Evolutionary conservation across 805 yeast species (phyloP).

Genomic region (Vanderwaltozyma yarrowii): DNA sequence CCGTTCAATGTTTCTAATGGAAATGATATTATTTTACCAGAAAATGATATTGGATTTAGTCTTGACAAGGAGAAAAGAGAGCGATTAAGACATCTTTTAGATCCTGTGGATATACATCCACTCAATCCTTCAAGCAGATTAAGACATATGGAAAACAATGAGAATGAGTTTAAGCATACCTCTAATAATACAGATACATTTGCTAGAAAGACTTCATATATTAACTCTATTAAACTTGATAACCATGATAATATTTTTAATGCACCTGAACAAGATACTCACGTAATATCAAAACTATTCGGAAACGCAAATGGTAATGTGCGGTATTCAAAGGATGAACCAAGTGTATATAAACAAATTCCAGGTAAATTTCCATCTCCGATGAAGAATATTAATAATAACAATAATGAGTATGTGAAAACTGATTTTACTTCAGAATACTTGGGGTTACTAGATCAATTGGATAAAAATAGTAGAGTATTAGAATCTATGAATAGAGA

Average conservation of each 20-base stretch:
- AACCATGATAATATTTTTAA: slow-evolving; percentile 1
- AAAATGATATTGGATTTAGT: not conserved
- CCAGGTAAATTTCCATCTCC: slow-evolving; percentile 29
- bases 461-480: slow-evolving; percentile 20
- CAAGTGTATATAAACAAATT: slow-evolving; percentile 1
- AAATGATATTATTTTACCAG: not conserved
- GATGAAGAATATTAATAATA: not conserved
- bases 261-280: slow-evolving; percentile 15
- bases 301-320: slow-evolving; percentile 2
- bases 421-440: slow-evolving; percentile 9
- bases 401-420: not conserved
- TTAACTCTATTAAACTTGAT: not conserved
- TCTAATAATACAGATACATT: slow-evolving; percentile 18
- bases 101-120: slow-evolving; percentile 10
- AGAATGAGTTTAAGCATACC: not conserved
- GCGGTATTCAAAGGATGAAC: not conserved
- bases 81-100: slow-evolving; percentile 4
- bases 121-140: not conserved
- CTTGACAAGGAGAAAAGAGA: slow-evolving; percentile 1
- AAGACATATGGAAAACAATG: not conserved
- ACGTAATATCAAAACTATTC: slow-evolving; percentile 18
- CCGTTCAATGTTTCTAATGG: not conserved
- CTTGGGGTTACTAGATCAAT: slow-evolving; percentile 14
- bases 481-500: slow-evolving; percentile 8
- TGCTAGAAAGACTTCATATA: slow-evolving; percentile 8